Conservation (phyloP, 768 basidiomycete species). For the Leccinum incarnatum region DNA sequence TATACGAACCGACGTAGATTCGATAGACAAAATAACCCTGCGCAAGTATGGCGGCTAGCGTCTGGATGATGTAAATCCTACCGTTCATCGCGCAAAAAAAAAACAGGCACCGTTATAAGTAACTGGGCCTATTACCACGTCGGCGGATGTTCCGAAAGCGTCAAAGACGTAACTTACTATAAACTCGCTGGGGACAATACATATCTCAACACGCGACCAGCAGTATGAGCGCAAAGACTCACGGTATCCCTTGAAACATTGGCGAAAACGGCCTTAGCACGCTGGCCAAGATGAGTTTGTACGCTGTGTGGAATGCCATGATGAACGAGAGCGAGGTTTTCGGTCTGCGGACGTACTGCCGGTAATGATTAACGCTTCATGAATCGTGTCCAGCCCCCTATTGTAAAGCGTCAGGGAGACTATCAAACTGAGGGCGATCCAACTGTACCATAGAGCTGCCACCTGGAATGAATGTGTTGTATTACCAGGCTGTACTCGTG, state of each 20-base stretch:
- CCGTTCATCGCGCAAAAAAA: not conserved
- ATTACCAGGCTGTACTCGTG: not conserved
- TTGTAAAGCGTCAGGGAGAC: not conserved
- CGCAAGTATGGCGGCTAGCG: not conserved
- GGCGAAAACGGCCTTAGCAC: not conserved
- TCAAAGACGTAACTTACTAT: constrained; percentile 1
- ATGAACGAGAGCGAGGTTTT: not conserved
- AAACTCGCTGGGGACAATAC: constrained; percentile 1
- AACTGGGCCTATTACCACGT: constrained; percentile 6
- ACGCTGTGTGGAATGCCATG: not conserved
- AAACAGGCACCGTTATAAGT: constrained; percentile 1
- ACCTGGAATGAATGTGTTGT: constrained; percentile 1
- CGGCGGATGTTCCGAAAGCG: not conserved
- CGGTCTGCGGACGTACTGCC: constrained; percentile 5
- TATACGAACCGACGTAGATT: constrained; percentile 10
- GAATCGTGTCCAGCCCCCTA: constrained; percentile 13
- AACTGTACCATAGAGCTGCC: constrained; percentile 5
- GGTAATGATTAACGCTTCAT: constrained; percentile 8
- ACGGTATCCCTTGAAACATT: not conserved
- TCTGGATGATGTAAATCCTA: constrained; percentile 2
- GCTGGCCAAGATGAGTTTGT: constrained; percentile 6
- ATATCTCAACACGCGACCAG: not conserved
- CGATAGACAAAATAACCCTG: constrained; percentile 16
- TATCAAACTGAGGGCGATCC: not conserved
- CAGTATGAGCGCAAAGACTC: not conserved